Evolutionary conservation across 805 yeast genomes (phyloP).

Genomic region (Wickerhamomyces canadensis): DNA sequence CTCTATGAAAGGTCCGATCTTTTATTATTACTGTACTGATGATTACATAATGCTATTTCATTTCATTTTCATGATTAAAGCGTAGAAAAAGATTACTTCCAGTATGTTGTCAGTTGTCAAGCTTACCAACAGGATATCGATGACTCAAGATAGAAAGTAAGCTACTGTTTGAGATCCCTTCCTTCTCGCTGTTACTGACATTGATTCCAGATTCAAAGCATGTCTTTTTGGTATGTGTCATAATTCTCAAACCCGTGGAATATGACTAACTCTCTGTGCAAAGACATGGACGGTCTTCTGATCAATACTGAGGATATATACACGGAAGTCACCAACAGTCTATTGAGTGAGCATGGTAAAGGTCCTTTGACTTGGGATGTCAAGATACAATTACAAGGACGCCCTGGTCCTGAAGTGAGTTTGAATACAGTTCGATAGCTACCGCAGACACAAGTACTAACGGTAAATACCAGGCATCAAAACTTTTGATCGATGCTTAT

Average conservation of each 20-base stretch:
- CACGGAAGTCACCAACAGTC: constrained; percentile 67
- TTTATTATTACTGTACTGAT: background rate
- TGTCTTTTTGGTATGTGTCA: constrained; percentile 68
- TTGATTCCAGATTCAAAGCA: constrained; percentile 40
- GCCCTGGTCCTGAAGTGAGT: constrained; percentile 64
- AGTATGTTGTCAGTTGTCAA: too few species aligned
- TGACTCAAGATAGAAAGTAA: constrained; percentile 1
- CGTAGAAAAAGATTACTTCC: too few species aligned
- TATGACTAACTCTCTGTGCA: background rate
- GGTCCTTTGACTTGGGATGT: constrained; percentile 89
- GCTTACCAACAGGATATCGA: background rate
- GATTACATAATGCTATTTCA: too few species aligned
- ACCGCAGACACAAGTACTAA: too few species aligned
- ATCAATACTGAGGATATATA: constrained; percentile 90
- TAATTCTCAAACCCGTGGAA: too few species aligned
- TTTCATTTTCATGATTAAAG: too few species aligned
- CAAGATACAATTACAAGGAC: constrained; percentile 82
- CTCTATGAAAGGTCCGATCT: constrained; percentile 38
- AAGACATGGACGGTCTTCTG: constrained; percentile 92
- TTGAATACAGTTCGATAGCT: too few species aligned
- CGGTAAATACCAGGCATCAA: too few species aligned
- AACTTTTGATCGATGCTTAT: constrained; percentile 60
- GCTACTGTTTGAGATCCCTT: background rate
- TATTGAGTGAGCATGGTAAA: constrained; percentile 62
- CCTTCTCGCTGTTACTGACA: background rate